Conservation (phyloP, 2,329 filamentous ascomycete species). For the Teratosphaeria zuluensis region DNA sequence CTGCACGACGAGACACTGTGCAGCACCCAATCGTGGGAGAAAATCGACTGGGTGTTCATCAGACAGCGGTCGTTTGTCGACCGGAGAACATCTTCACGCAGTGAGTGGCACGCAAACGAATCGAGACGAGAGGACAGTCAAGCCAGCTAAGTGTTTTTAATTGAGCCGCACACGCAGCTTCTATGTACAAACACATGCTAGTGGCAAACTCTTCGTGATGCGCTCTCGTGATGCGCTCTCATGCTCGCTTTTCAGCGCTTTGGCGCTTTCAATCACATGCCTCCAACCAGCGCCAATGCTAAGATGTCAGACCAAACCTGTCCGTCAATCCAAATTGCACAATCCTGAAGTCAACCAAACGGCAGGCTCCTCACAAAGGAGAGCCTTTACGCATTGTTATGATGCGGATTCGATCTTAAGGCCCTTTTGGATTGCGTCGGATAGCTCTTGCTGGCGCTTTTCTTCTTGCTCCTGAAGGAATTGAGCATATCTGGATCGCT, state of each 20-base stretch:
- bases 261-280: not conserved
- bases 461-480: constrained; percentile 66
- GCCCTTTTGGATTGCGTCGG: constrained; percentile 25
- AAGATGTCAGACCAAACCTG: constrained; percentile 22
- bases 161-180: not conserved
- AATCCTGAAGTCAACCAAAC: not conserved
- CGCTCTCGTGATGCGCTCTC: not conserved
- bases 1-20: too few relatives aligned
- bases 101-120: not conserved
- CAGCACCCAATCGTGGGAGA: too few relatives aligned
- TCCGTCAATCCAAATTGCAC: not conserved
- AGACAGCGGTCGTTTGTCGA: too few relatives aligned
- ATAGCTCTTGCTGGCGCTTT: constrained; percentile 52
- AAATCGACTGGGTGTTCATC: too few relatives aligned
- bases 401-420: constrained; percentile 20
- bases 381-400: constrained; percentile 1
- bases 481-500: constrained; percentile 83
- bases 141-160: not conserved
- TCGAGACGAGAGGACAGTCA: not conserved
- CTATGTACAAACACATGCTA: not conserved
- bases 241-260: constrained; percentile 1
- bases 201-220: not conserved
- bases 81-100: not conserved
- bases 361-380: not conserved
- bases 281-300: constrained; percentile 33